Evolutionary conservation across 768 basidiomycete species (phyloP).

Genomic region (Lactarius indigo): DNA sequence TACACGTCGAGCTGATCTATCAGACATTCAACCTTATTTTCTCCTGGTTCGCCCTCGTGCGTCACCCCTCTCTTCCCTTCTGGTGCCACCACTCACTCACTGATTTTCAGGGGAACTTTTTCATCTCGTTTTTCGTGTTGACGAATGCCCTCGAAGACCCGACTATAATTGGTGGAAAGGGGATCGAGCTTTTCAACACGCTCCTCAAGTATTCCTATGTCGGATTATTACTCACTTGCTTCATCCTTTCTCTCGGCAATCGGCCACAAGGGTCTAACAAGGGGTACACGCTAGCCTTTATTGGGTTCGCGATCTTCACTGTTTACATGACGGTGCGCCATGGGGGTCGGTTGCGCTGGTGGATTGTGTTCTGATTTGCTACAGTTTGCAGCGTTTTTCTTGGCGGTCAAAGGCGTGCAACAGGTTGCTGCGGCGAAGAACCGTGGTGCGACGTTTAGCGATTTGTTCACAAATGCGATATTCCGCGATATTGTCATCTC

Average conservation of each 20-base stretch:
- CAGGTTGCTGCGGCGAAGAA: constrained; percentile 47
- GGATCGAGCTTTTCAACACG: constrained; percentile 69
- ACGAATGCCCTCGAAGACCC: constrained; percentile 69
- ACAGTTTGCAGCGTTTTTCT: constrained; percentile 71
- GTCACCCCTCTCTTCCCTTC: constrained; percentile 28
- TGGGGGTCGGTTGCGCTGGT: neutral
- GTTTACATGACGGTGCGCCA: constrained; percentile 88
- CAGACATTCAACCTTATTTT: constrained; percentile 89
- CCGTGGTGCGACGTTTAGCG: constrained; percentile 47
- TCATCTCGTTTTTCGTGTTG: constrained; percentile 82
- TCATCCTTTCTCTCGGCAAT: constrained; percentile 85
- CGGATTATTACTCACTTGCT: constrained; percentile 82
- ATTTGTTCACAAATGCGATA: constrained; percentile 72
- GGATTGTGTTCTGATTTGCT: constrained; percentile 11
- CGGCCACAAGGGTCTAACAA: constrained; percentile 87
- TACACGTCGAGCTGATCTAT: constrained; percentile 92
- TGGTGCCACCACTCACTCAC: neutral
- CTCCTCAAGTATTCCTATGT: constrained; percentile 86
- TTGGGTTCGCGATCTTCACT: constrained; percentile 88
- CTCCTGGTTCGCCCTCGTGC: constrained; percentile 82
- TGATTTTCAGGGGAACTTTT: constrained; percentile 68
- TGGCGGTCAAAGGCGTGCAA: constrained; percentile 79
- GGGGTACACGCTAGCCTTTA: constrained; percentile 79
- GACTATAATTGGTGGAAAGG: constrained; percentile 47
- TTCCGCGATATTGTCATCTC: constrained; percentile 88